phyloP scores from a whole-genome alignment of 148 eudicot species.

The Tetragonia tetragonoides region DNA sequence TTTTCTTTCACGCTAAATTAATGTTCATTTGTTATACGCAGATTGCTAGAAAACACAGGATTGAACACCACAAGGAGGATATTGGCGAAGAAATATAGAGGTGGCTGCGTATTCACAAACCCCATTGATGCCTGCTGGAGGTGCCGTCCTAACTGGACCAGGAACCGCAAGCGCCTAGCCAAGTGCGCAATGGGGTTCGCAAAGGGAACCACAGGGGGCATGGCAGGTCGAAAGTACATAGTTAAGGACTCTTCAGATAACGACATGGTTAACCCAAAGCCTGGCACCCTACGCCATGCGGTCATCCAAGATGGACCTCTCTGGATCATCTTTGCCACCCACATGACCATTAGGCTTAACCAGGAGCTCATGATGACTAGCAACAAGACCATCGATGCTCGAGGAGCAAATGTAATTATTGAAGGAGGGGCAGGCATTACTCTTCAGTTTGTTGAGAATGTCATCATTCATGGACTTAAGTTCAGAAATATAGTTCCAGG shows the following conservation, averaged over 20 bases:
- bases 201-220: slow-evolving; percentile 53
- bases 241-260: slow-evolving; percentile 52
- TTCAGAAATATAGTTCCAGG: slow-evolving; percentile 51
- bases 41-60: slow-evolving; percentile 19
- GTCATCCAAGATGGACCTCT: slow-evolving; percentile 58
- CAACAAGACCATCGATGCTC: slow-evolving; percentile 63
- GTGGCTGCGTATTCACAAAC: slow-evolving; percentile 41
- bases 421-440: slow-evolving; percentile 58
- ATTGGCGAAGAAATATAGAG: slow-evolving; percentile 21
- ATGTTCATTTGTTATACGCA: background rate
- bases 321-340: slow-evolving; percentile 57
- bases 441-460: slow-evolving; percentile 44
- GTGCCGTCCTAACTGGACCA: slow-evolving; percentile 46
- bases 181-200: slow-evolving; percentile 66
- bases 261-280: slow-evolving; percentile 58
- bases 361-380: slow-evolving; percentile 63
- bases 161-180: slow-evolving; percentile 46
- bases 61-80: slow-evolving; percentile 48
- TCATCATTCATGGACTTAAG: slow-evolving; percentile 63
- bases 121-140: slow-evolving; percentile 72
- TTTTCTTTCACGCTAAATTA: no score
- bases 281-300: slow-evolving; percentile 64
- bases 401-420: slow-evolving; percentile 59
- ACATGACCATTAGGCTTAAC: slow-evolving; percentile 53
- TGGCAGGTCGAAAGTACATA: slow-evolving; percentile 40